These are phyloP conservation scores for Falciphora oryzae DNA, from an alignment of 2,329 filamentous ascomycete genomes.

Conservation along the genomic window DNA sequence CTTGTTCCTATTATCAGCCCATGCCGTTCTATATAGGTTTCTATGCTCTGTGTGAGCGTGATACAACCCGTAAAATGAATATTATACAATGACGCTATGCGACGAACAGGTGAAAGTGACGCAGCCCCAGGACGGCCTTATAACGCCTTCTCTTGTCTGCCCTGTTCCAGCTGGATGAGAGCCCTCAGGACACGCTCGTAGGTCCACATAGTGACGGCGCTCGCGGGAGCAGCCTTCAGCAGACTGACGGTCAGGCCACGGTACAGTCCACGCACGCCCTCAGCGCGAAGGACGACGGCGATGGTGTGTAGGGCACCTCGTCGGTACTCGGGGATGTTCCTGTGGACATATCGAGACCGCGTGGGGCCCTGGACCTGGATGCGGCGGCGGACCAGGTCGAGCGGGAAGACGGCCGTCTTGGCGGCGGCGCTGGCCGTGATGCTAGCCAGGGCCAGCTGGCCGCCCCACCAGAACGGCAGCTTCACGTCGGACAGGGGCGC, in stretches of 20 bases:
- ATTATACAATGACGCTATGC: slow-evolving; percentile 2
- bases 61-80: background rate
- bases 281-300: slow-evolving; percentile 58
- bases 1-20: background rate
- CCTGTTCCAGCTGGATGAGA: slow-evolving; percentile 38
- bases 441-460: slow-evolving; percentile 78
- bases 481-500: slow-evolving; percentile 48
- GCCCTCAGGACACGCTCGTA: slow-evolving; percentile 71
- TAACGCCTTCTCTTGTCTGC: slow-evolving; percentile 12
- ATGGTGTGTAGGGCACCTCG: slow-evolving; percentile 62
- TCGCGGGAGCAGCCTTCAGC: slow-evolving; percentile 89
- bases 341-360: slow-evolving; percentile 69
- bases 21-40: background rate
- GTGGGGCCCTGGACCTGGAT: slow-evolving; percentile 95
- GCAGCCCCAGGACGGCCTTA: background rate
- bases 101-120: background rate
- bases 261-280: slow-evolving; percentile 79
- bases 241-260: slow-evolving; percentile 82
- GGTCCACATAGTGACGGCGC: slow-evolving; percentile 90
- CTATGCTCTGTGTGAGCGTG: no score
- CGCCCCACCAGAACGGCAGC: slow-evolving; percentile 56
- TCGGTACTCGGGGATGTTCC: slow-evolving; percentile 80
- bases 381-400: slow-evolving; percentile 88
- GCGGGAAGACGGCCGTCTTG: slow-evolving; percentile 87
- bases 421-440: slow-evolving; percentile 71